Evolutionary conservation across 2,329 filamentous ascomycete species (phyloP).

Genomic region (Aspergillus brasiliensis): DNA sequence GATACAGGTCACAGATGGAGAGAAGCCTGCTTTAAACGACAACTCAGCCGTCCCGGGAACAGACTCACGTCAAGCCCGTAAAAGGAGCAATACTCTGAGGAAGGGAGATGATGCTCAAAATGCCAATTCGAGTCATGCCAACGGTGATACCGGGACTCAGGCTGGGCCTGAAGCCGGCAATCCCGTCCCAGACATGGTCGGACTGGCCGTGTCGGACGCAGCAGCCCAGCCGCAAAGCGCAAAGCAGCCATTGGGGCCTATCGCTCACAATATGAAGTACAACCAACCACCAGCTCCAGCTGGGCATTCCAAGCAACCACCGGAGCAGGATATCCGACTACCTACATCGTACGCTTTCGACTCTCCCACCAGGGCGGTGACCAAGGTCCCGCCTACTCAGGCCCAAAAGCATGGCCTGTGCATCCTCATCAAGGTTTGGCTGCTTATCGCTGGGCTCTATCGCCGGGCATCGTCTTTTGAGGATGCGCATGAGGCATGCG

Average conservation of each 20-base stretch:
- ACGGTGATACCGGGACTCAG: conserved; percentile 19
- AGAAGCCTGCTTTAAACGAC: conserved; percentile 34
- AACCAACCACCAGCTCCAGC: conserved; percentile 35
- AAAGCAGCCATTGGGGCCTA: conserved; percentile 35
- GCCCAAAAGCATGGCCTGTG: conserved; percentile 58
- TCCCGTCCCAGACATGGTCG: conserved; percentile 25
- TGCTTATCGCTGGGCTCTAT: conserved; percentile 87
- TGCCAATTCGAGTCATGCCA: conserved; percentile 26
- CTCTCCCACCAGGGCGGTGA: conserved; percentile 45
- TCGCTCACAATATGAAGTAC: conserved; percentile 43
- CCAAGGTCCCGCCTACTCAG: conserved; percentile 54
- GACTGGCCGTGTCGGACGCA: conserved; percentile 32
- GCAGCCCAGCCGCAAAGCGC: conserved; percentile 26
- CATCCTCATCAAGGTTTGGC: conserved; percentile 77
- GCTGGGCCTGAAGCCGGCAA: conserved; percentile 1
- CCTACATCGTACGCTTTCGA: conserved; percentile 40
- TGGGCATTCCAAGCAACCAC: conserved; percentile 48
- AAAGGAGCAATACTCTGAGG: conserved; percentile 35
- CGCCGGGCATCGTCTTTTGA: conserved; percentile 76
- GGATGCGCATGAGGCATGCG: conserved; percentile 76
- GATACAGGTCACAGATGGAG: conserved; percentile 75
- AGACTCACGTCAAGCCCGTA: conserved; percentile 38
- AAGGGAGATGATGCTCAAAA: conserved; percentile 26
- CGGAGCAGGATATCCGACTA: conserved; percentile 43
- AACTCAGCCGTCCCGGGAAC: conserved; percentile 31